Percentiles rank a stretch among this genome's conserved stretches.
Evolutionary conservation across 768 basidiomycete species (phyloP).

Genomic region (Podaxis sp.): DNA sequence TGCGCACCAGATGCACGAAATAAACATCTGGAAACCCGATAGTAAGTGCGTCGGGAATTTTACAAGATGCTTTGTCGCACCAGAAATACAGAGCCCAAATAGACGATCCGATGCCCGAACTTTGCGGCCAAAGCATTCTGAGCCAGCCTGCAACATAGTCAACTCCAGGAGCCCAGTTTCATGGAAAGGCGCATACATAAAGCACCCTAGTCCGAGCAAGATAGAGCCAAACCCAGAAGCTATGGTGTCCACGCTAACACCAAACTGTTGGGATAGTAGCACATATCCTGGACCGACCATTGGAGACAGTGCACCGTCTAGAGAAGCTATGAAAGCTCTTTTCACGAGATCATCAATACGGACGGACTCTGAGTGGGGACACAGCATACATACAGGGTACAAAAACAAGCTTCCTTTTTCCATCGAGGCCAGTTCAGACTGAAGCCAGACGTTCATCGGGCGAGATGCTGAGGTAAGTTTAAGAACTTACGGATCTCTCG

Average conservation of each 20-base stretch:
- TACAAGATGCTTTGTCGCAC: constrained; percentile 21
- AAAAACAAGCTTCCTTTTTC: constrained; percentile 48
- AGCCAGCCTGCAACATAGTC: constrained; percentile 28
- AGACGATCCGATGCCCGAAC: constrained; percentile 46
- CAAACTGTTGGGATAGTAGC: constrained; percentile 38
- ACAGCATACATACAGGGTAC: constrained; percentile 36
- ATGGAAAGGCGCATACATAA: constrained; percentile 31
- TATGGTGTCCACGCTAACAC: constrained; percentile 40
- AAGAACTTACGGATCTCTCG: constrained; percentile 38
- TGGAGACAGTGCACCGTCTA: constrained; percentile 42
- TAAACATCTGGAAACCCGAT: constrained; percentile 35
- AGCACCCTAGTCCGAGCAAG: constrained; percentile 40
- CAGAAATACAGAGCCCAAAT: constrained; percentile 38
- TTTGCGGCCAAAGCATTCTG: constrained; percentile 42
- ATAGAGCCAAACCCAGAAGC: constrained; percentile 42
- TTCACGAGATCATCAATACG: constrained; percentile 11
- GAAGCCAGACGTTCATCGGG: not conserved
- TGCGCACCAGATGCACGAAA: constrained; percentile 45
- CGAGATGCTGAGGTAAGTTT: not conserved
- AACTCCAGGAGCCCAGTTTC: not conserved
- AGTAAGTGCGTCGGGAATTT: not conserved
- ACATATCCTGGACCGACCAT: constrained; percentile 45
- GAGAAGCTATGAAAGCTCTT: constrained; percentile 39
- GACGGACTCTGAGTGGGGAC: constrained; percentile 34
- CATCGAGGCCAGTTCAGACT: constrained; percentile 45